Evolutionary conservation across 352 stramenopile genomes (phyloP).

Genomic region (Saprolegnia diclina): DNA sequence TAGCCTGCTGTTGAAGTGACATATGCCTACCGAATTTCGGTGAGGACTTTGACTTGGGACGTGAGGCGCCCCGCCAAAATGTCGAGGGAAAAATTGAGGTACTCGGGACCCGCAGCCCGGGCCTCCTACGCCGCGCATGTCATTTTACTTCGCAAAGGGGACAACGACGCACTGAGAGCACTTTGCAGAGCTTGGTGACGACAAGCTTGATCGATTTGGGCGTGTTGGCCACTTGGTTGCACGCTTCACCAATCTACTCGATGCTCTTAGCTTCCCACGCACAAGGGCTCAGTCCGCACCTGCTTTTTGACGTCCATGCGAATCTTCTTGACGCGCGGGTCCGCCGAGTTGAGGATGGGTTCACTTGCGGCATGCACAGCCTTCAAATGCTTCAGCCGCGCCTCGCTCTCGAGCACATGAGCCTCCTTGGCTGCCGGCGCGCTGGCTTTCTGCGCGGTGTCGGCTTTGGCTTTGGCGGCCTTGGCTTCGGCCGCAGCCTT

Average conservation of each 20-base stretch:
- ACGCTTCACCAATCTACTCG: constrained; percentile 17
- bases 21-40: constrained; percentile 5
- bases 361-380: background rate
- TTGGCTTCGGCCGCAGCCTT: background rate
- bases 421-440: background rate
- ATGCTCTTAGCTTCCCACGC: background rate
- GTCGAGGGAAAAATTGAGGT: constrained; percentile 17
- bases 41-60: constrained; percentile 5
- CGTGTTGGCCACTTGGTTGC: constrained; percentile 23
- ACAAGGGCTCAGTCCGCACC: background rate
- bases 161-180: background rate
- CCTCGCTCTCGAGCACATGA: background rate
- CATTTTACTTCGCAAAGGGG: background rate
- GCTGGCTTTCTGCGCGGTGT: background rate
- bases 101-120: background rate
- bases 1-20: background rate
- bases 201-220: constrained; percentile 13
- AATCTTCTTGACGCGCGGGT: constrained; percentile 12
- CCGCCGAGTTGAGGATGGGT: background rate
- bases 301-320: constrained; percentile 18
- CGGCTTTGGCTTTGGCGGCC: background rate
- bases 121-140: constrained; percentile 3
- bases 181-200: constrained; percentile 16
- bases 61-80: constrained; percentile 3
- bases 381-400: background rate